Conservation (phyloP, 2,329 filamentous ascomycete species). For the Blastomyces parvus region DNA sequence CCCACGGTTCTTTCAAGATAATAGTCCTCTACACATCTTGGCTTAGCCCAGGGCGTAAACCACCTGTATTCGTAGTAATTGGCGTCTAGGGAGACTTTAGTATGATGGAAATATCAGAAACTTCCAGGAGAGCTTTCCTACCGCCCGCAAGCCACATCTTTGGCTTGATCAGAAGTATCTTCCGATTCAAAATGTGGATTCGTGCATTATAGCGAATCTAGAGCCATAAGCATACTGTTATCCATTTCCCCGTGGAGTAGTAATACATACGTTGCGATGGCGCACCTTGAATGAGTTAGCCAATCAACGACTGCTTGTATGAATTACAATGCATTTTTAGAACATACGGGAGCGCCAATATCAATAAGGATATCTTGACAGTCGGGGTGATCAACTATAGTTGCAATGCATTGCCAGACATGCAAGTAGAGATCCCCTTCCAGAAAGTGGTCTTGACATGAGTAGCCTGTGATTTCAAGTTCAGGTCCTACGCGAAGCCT, state of each 20-base stretch:
- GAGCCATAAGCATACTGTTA: conserved; percentile 33
- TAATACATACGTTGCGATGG: conserved; percentile 40
- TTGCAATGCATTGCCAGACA: conserved; percentile 42
- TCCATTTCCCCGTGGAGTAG: not conserved
- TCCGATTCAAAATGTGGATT: conserved; percentile 52
- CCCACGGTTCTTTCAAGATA: conserved; percentile 51
- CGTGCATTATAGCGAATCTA: conserved; percentile 55
- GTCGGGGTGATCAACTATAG: conserved; percentile 5
- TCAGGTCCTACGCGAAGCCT: conserved; percentile 47
- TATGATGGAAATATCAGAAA: not conserved
- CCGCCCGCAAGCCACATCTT: conserved; percentile 61
- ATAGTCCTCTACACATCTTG: conserved; percentile 49
- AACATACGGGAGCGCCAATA: conserved; percentile 31
- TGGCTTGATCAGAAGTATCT: conserved; percentile 57
- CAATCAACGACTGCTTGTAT: not conserved
- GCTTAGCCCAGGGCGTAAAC: conserved; percentile 53
- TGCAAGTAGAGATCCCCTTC: conserved; percentile 44
- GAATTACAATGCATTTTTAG: not conserved
- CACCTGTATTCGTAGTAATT: conserved; percentile 42
- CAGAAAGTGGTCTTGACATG: conserved; percentile 16
- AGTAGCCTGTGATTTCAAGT: conserved; percentile 19
- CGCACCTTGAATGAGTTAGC: conserved; percentile 7
- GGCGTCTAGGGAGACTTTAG: not conserved
- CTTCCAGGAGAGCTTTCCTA: conserved; percentile 46
- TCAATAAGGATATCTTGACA: conserved; percentile 35